Evolutionary conservation across 129 eudicot genomes (phyloP).

Genomic region (Centrapalus pauciflorus): DNA sequence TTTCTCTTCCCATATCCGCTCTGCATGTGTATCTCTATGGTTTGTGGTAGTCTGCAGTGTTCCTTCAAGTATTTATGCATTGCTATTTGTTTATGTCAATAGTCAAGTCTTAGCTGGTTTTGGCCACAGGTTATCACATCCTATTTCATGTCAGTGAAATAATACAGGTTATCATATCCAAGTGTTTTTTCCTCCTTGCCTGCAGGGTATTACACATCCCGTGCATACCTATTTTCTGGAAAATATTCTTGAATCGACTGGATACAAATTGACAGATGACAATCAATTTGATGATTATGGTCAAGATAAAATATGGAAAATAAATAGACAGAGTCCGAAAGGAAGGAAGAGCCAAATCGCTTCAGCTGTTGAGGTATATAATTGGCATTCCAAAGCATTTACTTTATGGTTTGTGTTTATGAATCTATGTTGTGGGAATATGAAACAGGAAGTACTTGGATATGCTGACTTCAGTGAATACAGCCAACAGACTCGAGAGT

Average conservation of each 20-base stretch:
- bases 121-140: no score
- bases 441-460: conserved; percentile 58
- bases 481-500: conserved; percentile 58
- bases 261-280: conserved; percentile 60
- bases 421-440: conserved; percentile 3
- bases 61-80: no score
- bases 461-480: conserved; percentile 66
- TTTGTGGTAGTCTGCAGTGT: no score
- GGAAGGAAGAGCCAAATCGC: conserved; percentile 82
- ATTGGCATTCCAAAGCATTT: not conserved
- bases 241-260: conserved; percentile 62
- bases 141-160: no score
- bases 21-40: no score
- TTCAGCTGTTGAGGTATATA: conserved; percentile 71
- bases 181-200: not conserved
- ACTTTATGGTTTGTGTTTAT: not conserved
- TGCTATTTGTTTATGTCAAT: no score
- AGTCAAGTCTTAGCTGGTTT: no score
- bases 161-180: no score
- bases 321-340: conserved; percentile 66
- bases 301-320: conserved; percentile 58
- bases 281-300: conserved; percentile 94
- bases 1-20: no score
- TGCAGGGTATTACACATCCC: conserved; percentile 75
- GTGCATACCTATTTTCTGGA: conserved; percentile 73